Evolutionary conservation across 2,329 filamentous ascomycete species (phyloP).

Genomic region (Nectriaceae sp.): DNA sequence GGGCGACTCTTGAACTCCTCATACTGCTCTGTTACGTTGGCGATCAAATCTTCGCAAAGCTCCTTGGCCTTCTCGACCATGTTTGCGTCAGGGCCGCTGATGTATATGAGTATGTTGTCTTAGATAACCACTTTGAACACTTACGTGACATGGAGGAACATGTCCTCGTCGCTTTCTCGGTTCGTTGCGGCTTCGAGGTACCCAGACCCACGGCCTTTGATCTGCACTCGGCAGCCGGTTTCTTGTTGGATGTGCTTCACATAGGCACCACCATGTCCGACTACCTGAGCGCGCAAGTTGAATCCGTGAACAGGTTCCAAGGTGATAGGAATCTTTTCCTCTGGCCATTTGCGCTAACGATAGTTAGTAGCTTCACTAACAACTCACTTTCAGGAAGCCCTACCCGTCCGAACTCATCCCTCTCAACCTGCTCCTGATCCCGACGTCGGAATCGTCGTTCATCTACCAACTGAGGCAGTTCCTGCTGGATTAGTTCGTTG

Average conservation of each 20-base stretch:
- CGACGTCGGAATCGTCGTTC: constrained; percentile 87
- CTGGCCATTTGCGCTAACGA: constrained; percentile 94
- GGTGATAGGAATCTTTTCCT: constrained; percentile 88
- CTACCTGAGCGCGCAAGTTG: constrained; percentile 93
- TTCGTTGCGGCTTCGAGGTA: constrained; percentile 91
- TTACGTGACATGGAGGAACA: constrained; percentile 95
- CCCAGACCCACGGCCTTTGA: constrained; percentile 93
- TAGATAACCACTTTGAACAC: constrained; percentile 35
- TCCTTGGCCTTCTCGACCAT: constrained; percentile 87
- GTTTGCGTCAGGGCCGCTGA: constrained; percentile 79
- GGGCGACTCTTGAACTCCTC: constrained; percentile 86
- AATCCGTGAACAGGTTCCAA: constrained; percentile 93
- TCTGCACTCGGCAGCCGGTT: constrained; percentile 93
- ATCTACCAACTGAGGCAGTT: constrained; percentile 92
- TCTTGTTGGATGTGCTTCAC: constrained; percentile 98
- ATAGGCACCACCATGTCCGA: constrained; percentile 90
- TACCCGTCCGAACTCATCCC: constrained; percentile 89
- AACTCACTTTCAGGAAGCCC: constrained; percentile 25
- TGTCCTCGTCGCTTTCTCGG: constrained; percentile 88
- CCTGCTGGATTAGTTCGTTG: constrained; percentile 93
- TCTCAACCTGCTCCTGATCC: constrained; percentile 79
- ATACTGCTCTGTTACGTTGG: constrained; percentile 86
- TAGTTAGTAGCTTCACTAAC: constrained; percentile 8
- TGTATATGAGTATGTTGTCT: constrained; percentile 32
- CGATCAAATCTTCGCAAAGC: constrained; percentile 84